phyloP scores from a whole-genome alignment of 108 stramenopile species.

The Epithemia pelagica region DNA sequence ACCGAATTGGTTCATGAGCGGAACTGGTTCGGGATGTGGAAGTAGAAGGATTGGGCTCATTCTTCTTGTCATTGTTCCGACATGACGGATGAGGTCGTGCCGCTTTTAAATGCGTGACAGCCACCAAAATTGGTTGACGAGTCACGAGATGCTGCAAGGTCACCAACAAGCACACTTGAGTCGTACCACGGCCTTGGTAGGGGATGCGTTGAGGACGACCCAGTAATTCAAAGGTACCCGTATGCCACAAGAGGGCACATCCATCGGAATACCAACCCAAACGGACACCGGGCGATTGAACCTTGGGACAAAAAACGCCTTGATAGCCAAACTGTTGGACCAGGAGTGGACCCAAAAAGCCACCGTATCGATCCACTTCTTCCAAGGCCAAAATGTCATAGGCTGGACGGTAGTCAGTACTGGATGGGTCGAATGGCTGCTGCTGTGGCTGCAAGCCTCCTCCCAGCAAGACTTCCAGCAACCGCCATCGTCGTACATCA shows the following conservation, averaged over 20 bases:
- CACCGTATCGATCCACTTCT: conserved; percentile 42
- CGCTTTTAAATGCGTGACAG: conserved; percentile 46
- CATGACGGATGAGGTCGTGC: neutral
- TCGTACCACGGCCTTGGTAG: conserved; percentile 6
- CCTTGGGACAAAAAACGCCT: conserved; percentile 39
- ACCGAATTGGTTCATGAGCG: conserved; percentile 22
- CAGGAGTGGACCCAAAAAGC: conserved; percentile 36
- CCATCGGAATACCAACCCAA: conserved; percentile 56
- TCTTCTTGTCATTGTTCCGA: neutral
- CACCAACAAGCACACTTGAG: conserved; percentile 35
- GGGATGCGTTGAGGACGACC: neutral
- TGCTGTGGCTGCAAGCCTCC: neutral
- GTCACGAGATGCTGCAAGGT: conserved; percentile 21
- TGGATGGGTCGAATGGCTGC: neutral
- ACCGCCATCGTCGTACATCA: conserved; percentile 37
- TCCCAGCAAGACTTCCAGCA: conserved; percentile 32
- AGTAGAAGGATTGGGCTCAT: too few relatives aligned
- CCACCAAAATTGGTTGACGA: conserved; percentile 21
- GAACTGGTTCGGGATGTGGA: neutral
- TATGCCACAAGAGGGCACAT: conserved; percentile 40
- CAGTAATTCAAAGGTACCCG: conserved; percentile 17
- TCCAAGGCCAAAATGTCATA: conserved; percentile 50
- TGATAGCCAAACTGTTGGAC: conserved; percentile 22
- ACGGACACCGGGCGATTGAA: conserved; percentile 26
- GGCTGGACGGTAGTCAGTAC: neutral